Evolutionary conservation across 345 rosid species (phyloP).

Genomic region (Brassica cretica): DNA sequence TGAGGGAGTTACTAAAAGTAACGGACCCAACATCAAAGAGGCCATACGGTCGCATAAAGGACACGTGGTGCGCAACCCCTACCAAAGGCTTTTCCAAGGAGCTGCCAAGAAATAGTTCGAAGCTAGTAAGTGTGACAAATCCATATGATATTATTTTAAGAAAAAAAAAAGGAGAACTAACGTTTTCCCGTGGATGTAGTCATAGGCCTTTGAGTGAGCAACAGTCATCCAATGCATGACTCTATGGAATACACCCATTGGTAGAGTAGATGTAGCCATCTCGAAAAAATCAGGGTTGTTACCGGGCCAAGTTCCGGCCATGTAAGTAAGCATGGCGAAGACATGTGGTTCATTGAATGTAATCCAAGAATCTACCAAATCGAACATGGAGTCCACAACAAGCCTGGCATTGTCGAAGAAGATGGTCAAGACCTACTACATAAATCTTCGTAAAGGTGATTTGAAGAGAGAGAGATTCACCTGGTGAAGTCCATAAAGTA

Average conservation of each 20-base stretch:
- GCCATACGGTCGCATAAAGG: conserved; percentile 88
- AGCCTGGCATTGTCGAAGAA: conserved; percentile 56
- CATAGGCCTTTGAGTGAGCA: conserved; percentile 83
- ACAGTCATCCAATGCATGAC: conserved; percentile 84
- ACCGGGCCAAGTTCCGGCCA: conserved; percentile 98
- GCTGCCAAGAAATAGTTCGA: conserved; percentile 28
- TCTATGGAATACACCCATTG: conserved; percentile 83
- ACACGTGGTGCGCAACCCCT: conserved; percentile 92
- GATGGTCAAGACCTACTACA: conserved; percentile 21
- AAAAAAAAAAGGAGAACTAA: conserved; percentile 23
- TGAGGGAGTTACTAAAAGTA: conserved; percentile 69
- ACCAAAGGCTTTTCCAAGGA: conserved; percentile 45
- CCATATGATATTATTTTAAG: not conserved
- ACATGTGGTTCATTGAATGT: conserved; percentile 95
- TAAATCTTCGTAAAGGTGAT: conserved; percentile 12
- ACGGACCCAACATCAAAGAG: conserved; percentile 86
- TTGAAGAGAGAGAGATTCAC: conserved; percentile 47
- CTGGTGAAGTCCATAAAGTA: conserved; percentile 87
- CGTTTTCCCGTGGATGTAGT: conserved; percentile 73
- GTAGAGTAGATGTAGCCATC: conserved; percentile 82
- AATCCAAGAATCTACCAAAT: conserved; percentile 85
- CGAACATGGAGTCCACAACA: conserved; percentile 75
- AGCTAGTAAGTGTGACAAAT: conserved; percentile 1
- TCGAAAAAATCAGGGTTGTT: conserved; percentile 92
- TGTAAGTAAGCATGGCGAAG: conserved; percentile 89